Conservation (phyloP, 495 filamentous ascomycete genomes). For the Lepraria neglecta region DNA sequence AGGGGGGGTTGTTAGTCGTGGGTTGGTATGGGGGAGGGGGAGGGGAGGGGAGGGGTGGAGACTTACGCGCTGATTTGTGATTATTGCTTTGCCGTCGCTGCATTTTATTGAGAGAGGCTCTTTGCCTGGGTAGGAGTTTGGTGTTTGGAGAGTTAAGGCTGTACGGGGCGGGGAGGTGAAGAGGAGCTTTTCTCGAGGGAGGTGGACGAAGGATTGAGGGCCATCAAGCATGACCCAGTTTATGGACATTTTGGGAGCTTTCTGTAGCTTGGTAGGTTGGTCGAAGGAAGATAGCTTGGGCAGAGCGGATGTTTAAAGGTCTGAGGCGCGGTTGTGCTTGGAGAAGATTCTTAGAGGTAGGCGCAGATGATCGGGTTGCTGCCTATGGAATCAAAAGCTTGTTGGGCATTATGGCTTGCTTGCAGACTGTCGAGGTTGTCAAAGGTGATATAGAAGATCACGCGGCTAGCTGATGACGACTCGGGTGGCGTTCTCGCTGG, state of each 20-base stretch:
- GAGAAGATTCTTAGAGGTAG: neutral
- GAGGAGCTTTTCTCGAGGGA: conserved; percentile 62
- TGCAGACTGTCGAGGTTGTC: neutral
- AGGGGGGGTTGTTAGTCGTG: conserved; percentile 12
- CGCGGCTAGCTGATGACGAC: conserved; percentile 5
- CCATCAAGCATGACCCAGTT: conserved; percentile 75
- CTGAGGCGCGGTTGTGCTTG: neutral
- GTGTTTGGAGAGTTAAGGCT: conserved; percentile 55
- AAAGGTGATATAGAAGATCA: neutral
- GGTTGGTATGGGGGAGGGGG: neutral
- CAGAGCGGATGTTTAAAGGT: neutral
- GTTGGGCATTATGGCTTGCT: neutral
- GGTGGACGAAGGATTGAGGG: conserved; percentile 56
- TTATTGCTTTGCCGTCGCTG: conserved; percentile 58
- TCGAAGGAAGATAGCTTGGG: neutral
- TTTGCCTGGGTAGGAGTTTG: conserved; percentile 50
- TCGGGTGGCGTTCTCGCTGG: neutral
- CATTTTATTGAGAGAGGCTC: conserved; percentile 53
- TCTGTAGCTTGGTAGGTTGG: neutral
- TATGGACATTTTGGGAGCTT: conserved; percentile 37
- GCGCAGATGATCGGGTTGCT: neutral
- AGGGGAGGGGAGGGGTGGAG: neutral
- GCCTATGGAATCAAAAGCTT: conserved; percentile 6
- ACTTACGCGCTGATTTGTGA: conserved; percentile 83
- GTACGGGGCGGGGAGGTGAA: conserved; percentile 70